Evolutionary conservation across 129 eudicot species (phyloP).

Genomic region (Rutidosis leptorrhynchoides): DNA sequence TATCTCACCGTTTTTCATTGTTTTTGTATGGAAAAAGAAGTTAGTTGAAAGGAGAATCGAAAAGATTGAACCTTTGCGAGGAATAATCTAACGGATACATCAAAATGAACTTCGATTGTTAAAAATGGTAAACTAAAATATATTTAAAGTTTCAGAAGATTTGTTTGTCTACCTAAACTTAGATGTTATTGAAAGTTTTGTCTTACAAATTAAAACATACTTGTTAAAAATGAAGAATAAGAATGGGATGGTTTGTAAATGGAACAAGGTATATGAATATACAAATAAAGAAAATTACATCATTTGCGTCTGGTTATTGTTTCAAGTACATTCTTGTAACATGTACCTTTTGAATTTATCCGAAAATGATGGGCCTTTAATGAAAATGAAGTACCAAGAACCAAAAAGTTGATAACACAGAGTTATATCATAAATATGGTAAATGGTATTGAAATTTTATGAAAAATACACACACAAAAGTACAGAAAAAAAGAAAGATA

Average conservation of each 20-base stretch:
- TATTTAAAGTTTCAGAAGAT: neutral
- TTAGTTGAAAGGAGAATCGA: neutral
- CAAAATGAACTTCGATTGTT: neutral
- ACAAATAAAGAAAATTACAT: neutral
- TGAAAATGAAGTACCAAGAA: constrained; percentile 5
- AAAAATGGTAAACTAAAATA: neutral
- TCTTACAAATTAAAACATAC: constrained; percentile 1
- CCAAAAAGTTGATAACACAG: neutral
- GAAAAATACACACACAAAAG: constrained; percentile 13
- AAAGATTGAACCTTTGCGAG: constrained; percentile 2
- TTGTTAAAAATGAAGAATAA: neutral
- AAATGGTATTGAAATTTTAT: constrained; percentile 9
- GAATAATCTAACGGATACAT: neutral
- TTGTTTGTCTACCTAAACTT: neutral
- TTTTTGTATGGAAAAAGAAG: neutral
- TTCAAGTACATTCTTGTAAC: constrained; percentile 1
- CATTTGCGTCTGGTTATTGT: constrained; percentile 4
- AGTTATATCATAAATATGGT: constrained; percentile 9
- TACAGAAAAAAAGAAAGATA: neutral
- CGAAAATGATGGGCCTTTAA: neutral
- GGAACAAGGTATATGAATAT: neutral
- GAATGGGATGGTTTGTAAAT: neutral
- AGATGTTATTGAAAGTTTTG: neutral
- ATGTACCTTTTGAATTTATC: constrained; percentile 5
- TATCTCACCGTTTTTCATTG: neutral